Percentiles rank a stretch among this genome's conserved stretches.
phyloP scores from a whole-genome alignment of 73 alveolate genomes.

The Paramecium sexaurelia region DNA sequence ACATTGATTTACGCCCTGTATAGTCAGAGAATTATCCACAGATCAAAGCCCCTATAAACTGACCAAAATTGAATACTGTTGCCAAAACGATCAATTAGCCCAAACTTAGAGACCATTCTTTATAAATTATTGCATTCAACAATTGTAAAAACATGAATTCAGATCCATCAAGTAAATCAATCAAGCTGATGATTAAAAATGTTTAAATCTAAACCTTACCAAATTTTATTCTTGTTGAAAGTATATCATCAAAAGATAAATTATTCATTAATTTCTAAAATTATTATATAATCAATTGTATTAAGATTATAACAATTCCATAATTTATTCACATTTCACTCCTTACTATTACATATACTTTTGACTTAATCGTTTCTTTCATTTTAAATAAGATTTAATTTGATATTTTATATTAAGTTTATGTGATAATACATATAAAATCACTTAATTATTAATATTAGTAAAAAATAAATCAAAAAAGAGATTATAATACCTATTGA shows the following conservation, averaged over 20 bases:
- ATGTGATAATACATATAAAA: no score
- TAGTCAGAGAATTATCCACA: slow-evolving; percentile 48
- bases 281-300: background rate
- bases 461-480: no score
- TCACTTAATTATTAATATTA: no score
- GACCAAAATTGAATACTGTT: slow-evolving; percentile 56
- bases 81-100: slow-evolving; percentile 38
- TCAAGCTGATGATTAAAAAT: background rate
- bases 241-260: slow-evolving; percentile 56
- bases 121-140: slow-evolving; percentile 45
- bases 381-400: no score
- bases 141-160: slow-evolving; percentile 51
- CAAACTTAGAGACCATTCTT: slow-evolving; percentile 41
- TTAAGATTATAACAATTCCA: no score
- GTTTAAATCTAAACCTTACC: slow-evolving; percentile 51
- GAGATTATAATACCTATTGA: no score
- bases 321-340: background rate
- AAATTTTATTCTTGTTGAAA: slow-evolving; percentile 28
- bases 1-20: slow-evolving; percentile 47
- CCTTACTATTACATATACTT: no score
- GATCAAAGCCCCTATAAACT: slow-evolving; percentile 59
- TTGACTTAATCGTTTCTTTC: no score
- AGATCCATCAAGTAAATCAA: slow-evolving; percentile 67
- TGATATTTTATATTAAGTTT: no score
- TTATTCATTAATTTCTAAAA: background rate